Base-by-base conservation (phyloP, 164 flowering plant species). In the Stephania yunnanensis region DNA sequence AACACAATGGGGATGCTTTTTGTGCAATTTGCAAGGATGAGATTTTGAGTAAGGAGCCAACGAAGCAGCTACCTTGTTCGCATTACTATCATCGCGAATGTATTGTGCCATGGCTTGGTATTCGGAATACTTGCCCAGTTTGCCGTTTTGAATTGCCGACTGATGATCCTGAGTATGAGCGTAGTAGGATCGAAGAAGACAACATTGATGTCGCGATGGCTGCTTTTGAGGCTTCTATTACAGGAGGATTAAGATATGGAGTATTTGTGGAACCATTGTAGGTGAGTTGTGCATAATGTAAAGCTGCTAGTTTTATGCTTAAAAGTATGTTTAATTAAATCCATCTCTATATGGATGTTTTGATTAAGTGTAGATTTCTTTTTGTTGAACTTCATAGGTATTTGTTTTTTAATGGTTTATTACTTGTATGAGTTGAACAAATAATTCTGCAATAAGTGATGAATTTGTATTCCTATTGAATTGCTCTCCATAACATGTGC, bases 71-170 rank as follows among this genome's bases (percentile, higher is more conserved):
- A 10, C 96, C 96, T 30, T 94, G 97, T 72, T 71, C 75, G 8
- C 98, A 94, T 76, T 84, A 77, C 66, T 94, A 88, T 76, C 98
- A 94, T 74, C 86, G 83, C 45, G 94, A 88, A 10, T 94, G 98
- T 76, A 91, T 94, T 75, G 67, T 88, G 64, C 97, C 96, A 13
- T 94, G 98, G 97, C 77, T 94, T 70, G 72, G 70, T 12, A 88
- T 88, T n/a, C 81, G 94, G 68, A 92, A 88, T 71, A 89, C 96
- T 0, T 94, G 97, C 72, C 98, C 97, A 3, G 91, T 92, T 78
- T 94, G 98, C 79, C 86, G 97, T 66, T 83, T 78, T 74, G 92
- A 92, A 79, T 81, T 92, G 82, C 94, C 94, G 9, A 92, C 92
- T 0, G 95, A 90, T 82, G 95, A 90, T 86, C 79, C 85, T 8